Evolutionary conservation across 2,329 filamentous ascomycete genomes (phyloP).

Genomic region (Calonectria multiphialidica): DNA sequence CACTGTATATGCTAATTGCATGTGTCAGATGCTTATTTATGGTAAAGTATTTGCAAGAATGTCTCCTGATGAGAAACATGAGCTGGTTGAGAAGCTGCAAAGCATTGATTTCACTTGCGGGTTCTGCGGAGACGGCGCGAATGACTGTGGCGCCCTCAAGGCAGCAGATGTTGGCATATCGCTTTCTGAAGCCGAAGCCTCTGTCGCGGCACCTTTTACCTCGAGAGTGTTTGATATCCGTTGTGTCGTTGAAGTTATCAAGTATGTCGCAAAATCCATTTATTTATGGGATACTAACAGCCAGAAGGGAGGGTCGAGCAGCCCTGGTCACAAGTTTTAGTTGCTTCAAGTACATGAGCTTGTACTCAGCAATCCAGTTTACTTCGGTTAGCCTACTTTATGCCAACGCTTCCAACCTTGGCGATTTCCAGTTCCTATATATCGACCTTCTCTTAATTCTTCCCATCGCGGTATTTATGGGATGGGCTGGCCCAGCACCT

Average conservation of each 20-base stretch:
- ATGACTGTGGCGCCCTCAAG: slow-evolving; percentile 96
- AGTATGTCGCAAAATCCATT: slow-evolving; percentile 55
- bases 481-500: slow-evolving; percentile 90
- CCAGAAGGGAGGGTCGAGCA: slow-evolving; percentile 83
- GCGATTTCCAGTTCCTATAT: slow-evolving; percentile 97
- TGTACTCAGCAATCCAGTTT: slow-evolving; percentile 99
- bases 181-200: slow-evolving; percentile 95
- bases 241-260: slow-evolving; percentile 92
- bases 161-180: slow-evolving; percentile 98
- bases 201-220: slow-evolving; percentile 97
- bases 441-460: slow-evolving; percentile 94
- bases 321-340: slow-evolving; percentile 98
- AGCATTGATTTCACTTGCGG: slow-evolving; percentile 95
- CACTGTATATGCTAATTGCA: neutral
- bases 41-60: slow-evolving; percentile 97
- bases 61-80: slow-evolving; percentile 99
- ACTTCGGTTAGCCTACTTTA: slow-evolving; percentile 97
- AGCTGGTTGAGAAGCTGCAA: slow-evolving; percentile 96
- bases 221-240: slow-evolving; percentile 96
- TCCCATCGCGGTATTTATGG: slow-evolving; percentile 98
- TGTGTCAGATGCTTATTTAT: slow-evolving; percentile 81
- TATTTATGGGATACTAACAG: slow-evolving; percentile 34
- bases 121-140: slow-evolving; percentile 97
- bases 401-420: slow-evolving; percentile 91
- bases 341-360: slow-evolving; percentile 99